Evolutionary conservation across 225 moss, liverwort and hornwort genomes (phyloP).

Genomic region (Antitrichia curtipendula): DNA sequence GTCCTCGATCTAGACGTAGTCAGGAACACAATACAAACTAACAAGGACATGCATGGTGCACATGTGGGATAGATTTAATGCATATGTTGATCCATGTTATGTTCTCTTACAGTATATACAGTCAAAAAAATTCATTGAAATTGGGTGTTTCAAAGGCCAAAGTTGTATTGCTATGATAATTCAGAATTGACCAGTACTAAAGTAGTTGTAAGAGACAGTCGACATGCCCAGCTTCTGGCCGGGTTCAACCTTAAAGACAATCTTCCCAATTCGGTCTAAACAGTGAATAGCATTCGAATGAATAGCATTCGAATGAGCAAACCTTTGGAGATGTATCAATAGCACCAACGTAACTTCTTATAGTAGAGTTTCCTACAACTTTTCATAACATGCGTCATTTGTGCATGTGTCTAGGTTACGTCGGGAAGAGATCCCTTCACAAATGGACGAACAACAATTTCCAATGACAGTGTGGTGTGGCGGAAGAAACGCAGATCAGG

Average conservation of each 20-base stretch:
- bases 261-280: too few relatives aligned
- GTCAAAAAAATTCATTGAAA: background rate
- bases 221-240: too few relatives aligned
- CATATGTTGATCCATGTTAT: background rate
- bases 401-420: background rate
- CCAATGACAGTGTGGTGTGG: background rate
- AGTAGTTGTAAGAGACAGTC: too few relatives aligned
- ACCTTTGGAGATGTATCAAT: too few relatives aligned
- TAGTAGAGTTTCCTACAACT: too few relatives aligned
- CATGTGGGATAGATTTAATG: background rate
- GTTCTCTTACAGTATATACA: background rate
- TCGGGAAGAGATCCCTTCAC: background rate
- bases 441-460: background rate
- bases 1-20: background rate
- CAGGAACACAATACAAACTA: background rate
- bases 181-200: accelerated
- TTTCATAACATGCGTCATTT: too few relatives aligned
- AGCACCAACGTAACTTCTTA: too few relatives aligned
- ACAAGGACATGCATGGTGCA: background rate
- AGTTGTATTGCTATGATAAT: background rate
- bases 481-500: background rate
- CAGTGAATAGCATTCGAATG: too few relatives aligned
- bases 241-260: too few relatives aligned
- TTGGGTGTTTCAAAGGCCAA: background rate
- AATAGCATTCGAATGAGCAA: too few relatives aligned